Evolutionary conservation across 2,329 filamentous ascomycete genomes (phyloP), one percentile per base, ranked within the genome.

Genomic region (Furcasterigmium sp.): DNA sequence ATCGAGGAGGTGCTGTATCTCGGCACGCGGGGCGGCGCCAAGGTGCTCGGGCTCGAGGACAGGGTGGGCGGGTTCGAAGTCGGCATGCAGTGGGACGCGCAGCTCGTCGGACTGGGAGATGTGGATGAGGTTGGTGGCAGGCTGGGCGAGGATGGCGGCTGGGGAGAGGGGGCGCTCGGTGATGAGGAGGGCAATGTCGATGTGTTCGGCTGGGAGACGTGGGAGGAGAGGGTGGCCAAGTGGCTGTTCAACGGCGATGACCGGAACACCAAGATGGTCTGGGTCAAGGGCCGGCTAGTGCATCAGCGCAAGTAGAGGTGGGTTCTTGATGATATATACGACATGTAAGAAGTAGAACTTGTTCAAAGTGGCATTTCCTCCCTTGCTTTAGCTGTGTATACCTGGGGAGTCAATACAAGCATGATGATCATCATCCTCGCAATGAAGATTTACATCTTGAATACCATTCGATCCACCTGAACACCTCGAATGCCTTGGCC

Each of bases 221-320:
- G 87, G 88, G 80, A 85, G 30, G 88, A 97, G 56, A 80, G 73
- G 56, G 68, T 97, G 10, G 87, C 88, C 41, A 98, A 98, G 72
- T 98, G 93, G 93, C 72, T 97, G 48, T 98, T 87, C 66, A 86
- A 80, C 51, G 93, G 93, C 0, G 91, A 97, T 69, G 93, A 97
- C 65, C 74, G 91, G 53, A 97, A 97, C 62, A 91, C 90, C 3
- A 76, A 75, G 54, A 82, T 76, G 53, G 93, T 98, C 5, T 98
- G 91, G 91, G 90, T 97, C 2, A 82, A 76, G 59, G 93, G 93
- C 3, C 69, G 81, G 50, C 63, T 94, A 61, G 93, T 96, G 38
- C 89, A 95, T 67, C 62, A 73, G 59, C 63, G 69, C 53, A 42
- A 28, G 42, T 53, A 47, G 44, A 37, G n/a, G 18, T 32, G 13